Conservation (phyloP, 306 rosid genomes). For the Prunus armeniaca region DNA sequence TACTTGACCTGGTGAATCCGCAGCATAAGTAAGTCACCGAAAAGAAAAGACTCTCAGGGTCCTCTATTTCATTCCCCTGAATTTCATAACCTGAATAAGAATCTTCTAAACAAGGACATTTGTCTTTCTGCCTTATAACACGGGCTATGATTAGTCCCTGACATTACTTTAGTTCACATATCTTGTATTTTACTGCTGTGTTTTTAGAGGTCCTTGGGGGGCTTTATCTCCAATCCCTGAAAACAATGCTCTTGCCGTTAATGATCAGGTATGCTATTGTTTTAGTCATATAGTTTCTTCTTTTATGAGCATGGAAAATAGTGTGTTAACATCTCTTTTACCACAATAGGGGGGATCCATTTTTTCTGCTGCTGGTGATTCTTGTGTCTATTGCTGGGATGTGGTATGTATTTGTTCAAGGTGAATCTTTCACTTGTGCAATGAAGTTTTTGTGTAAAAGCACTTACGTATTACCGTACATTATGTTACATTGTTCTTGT, state of each 20-base stretch:
- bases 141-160: neutral
- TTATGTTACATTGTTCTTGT: neutral
- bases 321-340: constrained; percentile 16
- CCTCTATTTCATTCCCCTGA: neutral
- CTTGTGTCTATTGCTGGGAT: constrained; percentile 97
- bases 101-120: neutral
- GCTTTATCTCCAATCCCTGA: constrained; percentile 96
- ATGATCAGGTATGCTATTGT: constrained; percentile 49
- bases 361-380: constrained; percentile 87
- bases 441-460: neutral
- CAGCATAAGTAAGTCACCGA: constrained; percentile 75
- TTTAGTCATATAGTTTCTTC: constrained; percentile 1
- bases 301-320: neutral
- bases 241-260: constrained; percentile 84
- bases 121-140: neutral
- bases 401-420: constrained; percentile 73
- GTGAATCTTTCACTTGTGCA: constrained; percentile 29
- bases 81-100: neutral
- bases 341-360: constrained; percentile 71
- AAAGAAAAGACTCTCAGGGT: neutral
- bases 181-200: constrained; percentile 12
- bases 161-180: constrained; percentile 10
- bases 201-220: constrained; percentile 96
- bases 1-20: constrained; percentile 73
- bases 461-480: neutral